A percentile compares a stretch with the other conserved stretches of the same genome.
Conservation (phyloP, 352 stramenopile genomes). For the Aphanomyces euteiches region DNA sequence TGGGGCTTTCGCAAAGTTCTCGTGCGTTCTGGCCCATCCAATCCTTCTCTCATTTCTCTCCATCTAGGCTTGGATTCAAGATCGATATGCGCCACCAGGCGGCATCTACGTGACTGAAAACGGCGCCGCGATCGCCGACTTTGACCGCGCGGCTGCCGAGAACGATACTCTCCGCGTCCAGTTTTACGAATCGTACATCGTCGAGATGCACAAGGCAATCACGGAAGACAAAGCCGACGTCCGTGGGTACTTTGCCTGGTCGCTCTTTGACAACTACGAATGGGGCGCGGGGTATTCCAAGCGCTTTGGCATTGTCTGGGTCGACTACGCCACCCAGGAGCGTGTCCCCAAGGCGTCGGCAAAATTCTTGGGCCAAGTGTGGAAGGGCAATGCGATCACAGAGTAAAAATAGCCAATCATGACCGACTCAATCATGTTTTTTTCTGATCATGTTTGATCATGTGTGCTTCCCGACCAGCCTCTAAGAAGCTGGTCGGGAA, state of each 20-base stretch:
- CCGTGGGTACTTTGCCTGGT: slow-evolving; percentile 89
- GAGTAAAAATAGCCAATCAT: too few relatives aligned
- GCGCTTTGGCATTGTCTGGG: slow-evolving; percentile 54
- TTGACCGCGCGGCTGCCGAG: slow-evolving; percentile 63
- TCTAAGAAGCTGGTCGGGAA: too few relatives aligned
- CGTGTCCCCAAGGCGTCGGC: slow-evolving; percentile 59
- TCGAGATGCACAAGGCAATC: slow-evolving; percentile 54
- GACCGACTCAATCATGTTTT: too few relatives aligned
- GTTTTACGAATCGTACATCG: slow-evolving; percentile 83
- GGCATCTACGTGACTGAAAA: slow-evolving; percentile 92
- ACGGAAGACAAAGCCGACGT: slow-evolving; percentile 51
- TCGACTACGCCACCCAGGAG: slow-evolving; percentile 56
- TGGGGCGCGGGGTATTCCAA: slow-evolving; percentile 55
- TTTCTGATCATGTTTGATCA: too few relatives aligned
- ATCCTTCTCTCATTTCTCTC: not conserved
- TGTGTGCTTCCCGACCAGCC: too few relatives aligned
- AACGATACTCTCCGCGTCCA: slow-evolving; percentile 73
- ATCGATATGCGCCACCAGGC: slow-evolving; percentile 69
- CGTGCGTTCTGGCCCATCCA: slow-evolving; percentile 46
- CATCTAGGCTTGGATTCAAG: slow-evolving; percentile 65
- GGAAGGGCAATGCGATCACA: slow-evolving; percentile 45
- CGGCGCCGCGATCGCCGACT: slow-evolving; percentile 61
- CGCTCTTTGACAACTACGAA: slow-evolving; percentile 91
- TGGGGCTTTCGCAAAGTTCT: slow-evolving; percentile 86
- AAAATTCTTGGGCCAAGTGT: slow-evolving; percentile 47